Evolutionary conservation across 2,329 filamentous ascomycete species (phyloP), one percentile per base, ranked within the genome.

Genomic region (Monilinia aucupariae): DNA sequence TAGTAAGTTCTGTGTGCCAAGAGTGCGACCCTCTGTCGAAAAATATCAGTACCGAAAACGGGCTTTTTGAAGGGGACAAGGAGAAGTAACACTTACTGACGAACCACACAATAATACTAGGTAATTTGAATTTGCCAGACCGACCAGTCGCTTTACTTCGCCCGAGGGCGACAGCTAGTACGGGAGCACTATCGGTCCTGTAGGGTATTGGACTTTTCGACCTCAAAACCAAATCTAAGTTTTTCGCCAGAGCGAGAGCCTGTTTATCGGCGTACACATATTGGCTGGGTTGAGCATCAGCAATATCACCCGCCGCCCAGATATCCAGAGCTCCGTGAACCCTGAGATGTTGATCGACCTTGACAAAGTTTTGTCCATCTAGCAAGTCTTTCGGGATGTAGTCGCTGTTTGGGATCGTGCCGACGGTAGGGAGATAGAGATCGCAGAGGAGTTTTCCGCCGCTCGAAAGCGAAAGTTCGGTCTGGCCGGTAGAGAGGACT

Each of bases 381-480:
- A 84, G 75, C 64, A 80, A 74, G 49, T 71, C 69, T 5, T 68
- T 71, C 1, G 80, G 79, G 5, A 86, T 67, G 71, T 78, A 85
- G 48, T 79, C 78, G 6, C 81, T 79, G 73, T 86, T 86, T 51
- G 83, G 80, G 25, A 75, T 70, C 48, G 84, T 72, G 39, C 84
- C 84, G 68, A 80, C 78, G 4, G 83, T 82, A 7, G 83, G 79
- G 30, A 86, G 74, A 71, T 83, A 84, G n/a, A 82, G 64, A 68
- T 86, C 83, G 2, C 82, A 82, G 9, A 74, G 67, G 64, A 85
- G 68, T 56, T 73, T 80, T 65, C 79, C 76, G 65, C 80, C 80
- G 64, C 74, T 74, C 41, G 74, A 74, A 9, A 86, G 76, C 45
- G 71, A 70, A 25, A 86, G 75, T 68, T 80, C 77, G 3, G 79